Conservation (phyloP, 306 rosid genomes). For the Carpinus viminea region DNA sequence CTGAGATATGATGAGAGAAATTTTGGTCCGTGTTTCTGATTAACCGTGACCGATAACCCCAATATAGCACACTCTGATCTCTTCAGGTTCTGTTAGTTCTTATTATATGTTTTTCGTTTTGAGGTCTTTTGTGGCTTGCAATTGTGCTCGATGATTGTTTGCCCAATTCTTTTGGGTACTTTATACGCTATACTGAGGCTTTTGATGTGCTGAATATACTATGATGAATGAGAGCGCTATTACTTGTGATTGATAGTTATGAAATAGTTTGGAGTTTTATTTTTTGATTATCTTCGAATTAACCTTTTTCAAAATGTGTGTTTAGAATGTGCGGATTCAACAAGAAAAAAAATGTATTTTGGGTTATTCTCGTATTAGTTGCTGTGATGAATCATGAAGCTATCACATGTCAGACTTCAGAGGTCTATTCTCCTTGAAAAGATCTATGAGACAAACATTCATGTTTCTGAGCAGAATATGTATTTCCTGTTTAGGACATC, state of each 20-base stretch:
- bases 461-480: conserved; percentile 5
- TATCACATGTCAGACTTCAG: conserved; percentile 18
- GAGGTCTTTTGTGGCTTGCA: neutral
- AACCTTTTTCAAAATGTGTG: neutral
- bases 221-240: neutral
- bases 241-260: neutral
- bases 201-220: neutral
- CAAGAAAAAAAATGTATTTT: neutral
- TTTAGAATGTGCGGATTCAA: too few relatives aligned
- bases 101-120: neutral
- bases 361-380: neutral
- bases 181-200: conserved; percentile 2
- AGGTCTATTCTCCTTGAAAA: neutral
- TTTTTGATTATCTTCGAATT: neutral
- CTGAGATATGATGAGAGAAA: conserved; percentile 12
- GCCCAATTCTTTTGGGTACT: neutral
- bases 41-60: conserved; percentile 13
- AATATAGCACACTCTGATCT: conserved; percentile 11
- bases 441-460: conserved; percentile 1
- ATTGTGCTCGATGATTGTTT: neutral
- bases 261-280: neutral
- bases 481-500: too few relatives aligned
- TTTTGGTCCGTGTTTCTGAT: conserved; percentile 16
- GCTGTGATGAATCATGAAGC: conserved; percentile 17
- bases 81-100: neutral